Evolutionary conservation across 257 asterid genomes (phyloP).

Genomic region (Scutellaria barbata): DNA sequence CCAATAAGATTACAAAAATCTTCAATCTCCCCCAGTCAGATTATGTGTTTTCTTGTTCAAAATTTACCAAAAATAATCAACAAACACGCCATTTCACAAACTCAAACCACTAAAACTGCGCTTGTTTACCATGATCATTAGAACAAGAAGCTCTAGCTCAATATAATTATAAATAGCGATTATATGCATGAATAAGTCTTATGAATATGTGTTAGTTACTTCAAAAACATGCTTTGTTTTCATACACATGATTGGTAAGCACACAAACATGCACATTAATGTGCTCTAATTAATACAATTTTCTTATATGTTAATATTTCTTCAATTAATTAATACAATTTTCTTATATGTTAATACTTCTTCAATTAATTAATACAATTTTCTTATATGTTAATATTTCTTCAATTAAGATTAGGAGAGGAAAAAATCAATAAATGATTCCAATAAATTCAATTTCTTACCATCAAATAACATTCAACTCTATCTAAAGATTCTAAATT

Average conservation of each 20-base stretch:
- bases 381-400: not conserved
- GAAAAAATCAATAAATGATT: not conserved
- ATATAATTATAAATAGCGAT: not conserved
- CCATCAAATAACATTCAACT: constrained; percentile 6
- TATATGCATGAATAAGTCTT: not conserved
- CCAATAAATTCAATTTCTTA: constrained; percentile 11
- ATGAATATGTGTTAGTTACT: not conserved
- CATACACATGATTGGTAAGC: too few relatives aligned
- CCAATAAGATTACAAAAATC: constrained; percentile 34
- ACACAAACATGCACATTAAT: constrained; percentile 1
- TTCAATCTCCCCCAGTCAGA: constrained; percentile 30
- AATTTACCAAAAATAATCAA: constrained; percentile 8
- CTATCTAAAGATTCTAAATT: constrained; percentile 5
- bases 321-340: not conserved
- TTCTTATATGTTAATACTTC: not conserved
- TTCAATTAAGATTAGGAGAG: not conserved
- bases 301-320: not conserved
- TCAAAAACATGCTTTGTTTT: not conserved
- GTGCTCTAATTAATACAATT: not conserved
- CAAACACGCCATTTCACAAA: constrained; percentile 15
- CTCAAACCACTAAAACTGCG: constrained; percentile 5
- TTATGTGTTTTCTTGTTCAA: constrained; percentile 13
- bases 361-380: not conserved
- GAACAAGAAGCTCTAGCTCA: constrained; percentile 4
- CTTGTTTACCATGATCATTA: constrained; percentile 15